phyloP scores from a whole-genome alignment of 2,329 filamentous ascomycete genomes.

The Aureobasidium subglaciale region DNA sequence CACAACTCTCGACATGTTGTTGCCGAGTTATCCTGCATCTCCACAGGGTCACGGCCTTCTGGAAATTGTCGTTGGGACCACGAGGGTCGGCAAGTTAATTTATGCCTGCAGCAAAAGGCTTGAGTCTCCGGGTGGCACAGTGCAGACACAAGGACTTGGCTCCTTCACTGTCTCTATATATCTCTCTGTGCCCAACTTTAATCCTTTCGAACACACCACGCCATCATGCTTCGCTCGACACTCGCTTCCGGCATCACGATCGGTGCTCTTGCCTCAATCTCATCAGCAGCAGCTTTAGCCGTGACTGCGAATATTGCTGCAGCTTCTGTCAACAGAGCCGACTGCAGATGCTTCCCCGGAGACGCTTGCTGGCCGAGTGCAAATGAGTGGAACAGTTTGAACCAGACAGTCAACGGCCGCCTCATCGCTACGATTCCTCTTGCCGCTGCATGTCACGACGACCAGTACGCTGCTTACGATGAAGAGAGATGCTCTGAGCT shows the following conservation, averaged over 20 bases:
- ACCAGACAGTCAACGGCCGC: conserved; percentile 44
- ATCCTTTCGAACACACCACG: background rate
- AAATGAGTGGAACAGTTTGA: conserved; percentile 44
- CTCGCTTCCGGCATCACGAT: background rate
- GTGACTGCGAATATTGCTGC: background rate
- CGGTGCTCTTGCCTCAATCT: background rate
- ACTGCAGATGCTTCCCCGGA: conserved; percentile 34
- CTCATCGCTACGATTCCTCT: conserved; percentile 49
- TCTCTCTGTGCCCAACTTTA: background rate
- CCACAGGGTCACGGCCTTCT: background rate
- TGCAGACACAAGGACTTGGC: background rate
- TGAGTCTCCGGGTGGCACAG: background rate
- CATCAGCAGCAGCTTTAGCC: background rate
- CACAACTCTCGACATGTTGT: too few relatives aligned
- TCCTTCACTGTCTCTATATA: background rate
- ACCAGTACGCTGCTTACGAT: conserved; percentile 34
- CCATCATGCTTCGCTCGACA: background rate
- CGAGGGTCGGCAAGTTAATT: background rate
- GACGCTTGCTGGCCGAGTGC: conserved; percentile 49
- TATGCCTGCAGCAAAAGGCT: background rate
- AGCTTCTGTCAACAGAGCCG: background rate
- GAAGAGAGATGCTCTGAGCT: conserved; percentile 37
- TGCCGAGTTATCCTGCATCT: background rate
- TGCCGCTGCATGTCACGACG: conserved; percentile 47
- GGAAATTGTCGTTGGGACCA: background rate